phyloP scores from a whole-genome alignment of 352 stramenopile species.

The Phytophthora litchii region DNA sequence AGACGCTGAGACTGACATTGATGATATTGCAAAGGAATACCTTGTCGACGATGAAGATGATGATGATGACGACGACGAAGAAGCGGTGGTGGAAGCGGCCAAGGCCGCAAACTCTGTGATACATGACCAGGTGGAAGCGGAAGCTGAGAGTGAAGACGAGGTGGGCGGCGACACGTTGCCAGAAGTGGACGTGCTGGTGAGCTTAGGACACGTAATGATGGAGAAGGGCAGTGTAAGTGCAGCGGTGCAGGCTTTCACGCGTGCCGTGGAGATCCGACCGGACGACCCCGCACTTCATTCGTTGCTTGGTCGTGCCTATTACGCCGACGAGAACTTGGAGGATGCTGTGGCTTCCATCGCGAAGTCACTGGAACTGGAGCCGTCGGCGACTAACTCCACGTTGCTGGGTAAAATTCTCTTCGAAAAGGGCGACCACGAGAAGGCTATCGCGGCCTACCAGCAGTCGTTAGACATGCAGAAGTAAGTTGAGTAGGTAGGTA shows the following conservation, averaged over 20 bases:
- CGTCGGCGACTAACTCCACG: constrained; percentile 84
- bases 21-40: constrained; percentile 36
- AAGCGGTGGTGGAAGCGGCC: constrained; percentile 31
- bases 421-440: constrained; percentile 88
- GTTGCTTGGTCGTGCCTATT: constrained; percentile 83
- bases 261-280: constrained; percentile 83
- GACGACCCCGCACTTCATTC: constrained; percentile 75
- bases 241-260: constrained; percentile 82
- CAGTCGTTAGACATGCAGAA: constrained; percentile 80
- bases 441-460: constrained; percentile 86
- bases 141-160: constrained; percentile 56
- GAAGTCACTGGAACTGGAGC: constrained; percentile 71
- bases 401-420: constrained; percentile 88
- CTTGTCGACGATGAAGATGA: constrained; percentile 45
- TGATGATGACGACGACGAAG: constrained; percentile 43
- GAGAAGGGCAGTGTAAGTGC: constrained; percentile 80
- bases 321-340: constrained; percentile 85
- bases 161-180: constrained; percentile 71
- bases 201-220: constrained; percentile 81
- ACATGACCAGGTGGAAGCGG: constrained; percentile 24
- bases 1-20: constrained; percentile 33
- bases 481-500: constrained; percentile 34
- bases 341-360: constrained; percentile 69
- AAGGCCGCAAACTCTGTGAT: constrained; percentile 23
- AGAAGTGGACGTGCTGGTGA: constrained; percentile 87